Evolutionary conservation across 106 monocot genomes (phyloP), one percentile per base, ranked within the genome.

Genomic region (Dioscorea dumetorum): DNA sequence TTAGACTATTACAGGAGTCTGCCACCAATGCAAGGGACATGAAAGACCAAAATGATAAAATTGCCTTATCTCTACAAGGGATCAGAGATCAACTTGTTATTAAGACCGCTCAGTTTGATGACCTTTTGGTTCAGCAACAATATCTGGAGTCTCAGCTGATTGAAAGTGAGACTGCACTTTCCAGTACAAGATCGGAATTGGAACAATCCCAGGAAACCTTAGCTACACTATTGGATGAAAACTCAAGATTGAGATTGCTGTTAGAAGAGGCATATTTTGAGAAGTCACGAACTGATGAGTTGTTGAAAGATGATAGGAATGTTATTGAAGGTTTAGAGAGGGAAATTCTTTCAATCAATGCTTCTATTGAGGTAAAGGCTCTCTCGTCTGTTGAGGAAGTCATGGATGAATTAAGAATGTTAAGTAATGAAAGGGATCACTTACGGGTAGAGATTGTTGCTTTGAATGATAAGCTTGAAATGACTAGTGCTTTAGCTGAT

Each of bases 401-500:
- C n/a, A 41, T 41, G 41, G 66, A 79, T 61, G 78, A 80, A 48
- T 50, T 79, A 56, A 75, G 24, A 81, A 33, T 4, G 73, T 58
- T 87, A 48, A 70, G 34, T 67, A 53, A 24, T 49, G 79, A 84
- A 72, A 91, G 74, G 72, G 77, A 79, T 79, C 34, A 70, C 61
- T 70, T 91, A 23, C 74, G 54, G 15, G 53, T 31, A 59, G 84
- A 87, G 62, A 60, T 82, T 64, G 33, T 67, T 35, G 28, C 64
- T 31, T 82, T 91, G 33, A 84, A 72, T 50, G 81, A 77, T 21
- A 87, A 76, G 70, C 76, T 87, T 74, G 91, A 87, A 13, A 78
- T 84, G 82, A 68, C 70, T 33, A 76, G 74, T 69, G 65, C 91
- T 61, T 77, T 91, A 67, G 91, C 82, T 77, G 91, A 91, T 77